phyloP scores from a whole-genome alignment of 2,329 filamentous ascomycete species.

The Tolypocladium amazonense region DNA sequence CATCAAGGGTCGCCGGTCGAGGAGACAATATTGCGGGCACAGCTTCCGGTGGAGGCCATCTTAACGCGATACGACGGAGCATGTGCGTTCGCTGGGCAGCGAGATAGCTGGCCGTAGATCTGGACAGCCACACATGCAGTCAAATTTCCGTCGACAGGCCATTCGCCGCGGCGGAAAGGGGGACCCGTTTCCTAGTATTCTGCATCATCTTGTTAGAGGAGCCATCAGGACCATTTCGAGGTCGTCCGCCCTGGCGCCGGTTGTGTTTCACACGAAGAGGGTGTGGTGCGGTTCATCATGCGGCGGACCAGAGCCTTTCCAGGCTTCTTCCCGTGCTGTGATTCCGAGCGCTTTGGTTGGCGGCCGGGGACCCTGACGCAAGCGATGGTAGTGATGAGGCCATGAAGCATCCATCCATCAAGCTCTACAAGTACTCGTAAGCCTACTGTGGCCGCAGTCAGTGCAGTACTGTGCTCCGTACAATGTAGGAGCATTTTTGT shows the following conservation, averaged over 20 bases:
- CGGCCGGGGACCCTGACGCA: background rate
- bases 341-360: background rate
- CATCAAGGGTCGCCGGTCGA: background rate
- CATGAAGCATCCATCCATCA: background rate
- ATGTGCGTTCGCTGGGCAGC: background rate
- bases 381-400: background rate
- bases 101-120: background rate
- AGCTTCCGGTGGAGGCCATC: background rate
- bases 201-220: background rate
- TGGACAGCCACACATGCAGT: background rate
- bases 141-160: background rate
- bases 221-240: background rate
- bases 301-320: background rate
- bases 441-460: too few relatives aligned
- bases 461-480: too few relatives aligned
- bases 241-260: background rate
- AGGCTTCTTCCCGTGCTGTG: background rate
- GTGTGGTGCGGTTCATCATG: background rate
- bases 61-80: background rate
- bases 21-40: background rate
- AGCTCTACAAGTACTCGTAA: too few relatives aligned
- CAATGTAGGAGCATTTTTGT: background rate
- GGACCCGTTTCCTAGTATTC: background rate
- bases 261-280: background rate
- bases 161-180: background rate